phyloP scores from a whole-genome alignment of 176 grass and related monocot genomes.

The Juncus inflexus region DNA sequence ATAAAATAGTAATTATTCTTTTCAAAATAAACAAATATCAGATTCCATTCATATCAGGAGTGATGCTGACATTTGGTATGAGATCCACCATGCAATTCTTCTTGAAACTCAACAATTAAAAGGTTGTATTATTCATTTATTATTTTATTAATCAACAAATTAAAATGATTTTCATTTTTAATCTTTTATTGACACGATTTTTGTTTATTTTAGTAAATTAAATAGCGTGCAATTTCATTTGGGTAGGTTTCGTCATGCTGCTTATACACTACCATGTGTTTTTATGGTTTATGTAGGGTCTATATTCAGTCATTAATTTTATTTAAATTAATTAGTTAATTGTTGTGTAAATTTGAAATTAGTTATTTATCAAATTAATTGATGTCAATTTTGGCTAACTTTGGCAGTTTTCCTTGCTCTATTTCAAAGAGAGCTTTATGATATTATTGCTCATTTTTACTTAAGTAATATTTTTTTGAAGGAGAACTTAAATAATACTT shows the following conservation, averaged over 20 bases:
- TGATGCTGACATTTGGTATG: conserved; percentile 88
- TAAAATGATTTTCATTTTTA: background rate
- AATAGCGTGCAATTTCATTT: conserved; percentile 92
- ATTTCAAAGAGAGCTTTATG: too few species aligned
- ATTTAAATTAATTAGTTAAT: conserved; percentile 5
- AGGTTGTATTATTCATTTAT: conserved; percentile 36
- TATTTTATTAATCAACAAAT: background rate
- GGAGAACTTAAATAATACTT: too few species aligned
- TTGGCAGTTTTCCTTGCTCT: conserved; percentile 58
- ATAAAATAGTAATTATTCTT: conserved; percentile 15
- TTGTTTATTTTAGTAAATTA: conserved; percentile 26
- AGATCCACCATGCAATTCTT: conserved; percentile 99
- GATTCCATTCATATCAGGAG: conserved; percentile 92
- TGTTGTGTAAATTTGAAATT: conserved; percentile 7
- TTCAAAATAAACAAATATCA: conserved; percentile 34
- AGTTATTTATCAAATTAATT: background rate
- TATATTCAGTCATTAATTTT: background rate
- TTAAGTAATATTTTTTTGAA: too few species aligned
- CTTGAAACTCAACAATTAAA: conserved; percentile 91
- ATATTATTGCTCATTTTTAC: too few species aligned
- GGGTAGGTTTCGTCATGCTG: conserved; percentile 78
- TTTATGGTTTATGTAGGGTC: conserved; percentile 93
- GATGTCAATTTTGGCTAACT: conserved; percentile 92
- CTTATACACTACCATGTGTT: conserved; percentile 85
- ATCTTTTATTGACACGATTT: background rate